phyloP scores from a whole-genome alignment of 2,329 filamentous ascomycete genomes.

The Aspergillus eucalypticola region DNA sequence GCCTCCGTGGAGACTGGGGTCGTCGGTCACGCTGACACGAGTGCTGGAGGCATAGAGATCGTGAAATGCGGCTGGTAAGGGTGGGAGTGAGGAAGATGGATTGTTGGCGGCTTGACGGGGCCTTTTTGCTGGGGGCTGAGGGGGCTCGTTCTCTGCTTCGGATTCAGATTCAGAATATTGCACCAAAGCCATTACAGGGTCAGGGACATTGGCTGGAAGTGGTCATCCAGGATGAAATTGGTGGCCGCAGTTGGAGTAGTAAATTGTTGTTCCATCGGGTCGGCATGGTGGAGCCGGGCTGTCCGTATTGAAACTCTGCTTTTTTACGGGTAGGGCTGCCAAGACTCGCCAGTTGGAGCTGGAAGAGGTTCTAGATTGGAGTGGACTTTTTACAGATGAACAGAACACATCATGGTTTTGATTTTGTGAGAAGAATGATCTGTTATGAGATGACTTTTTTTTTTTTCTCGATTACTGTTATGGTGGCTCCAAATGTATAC shows the following conservation, averaged over 20 bases:
- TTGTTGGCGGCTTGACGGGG: conserved; percentile 15
- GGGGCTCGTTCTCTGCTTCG: conserved; percentile 31
- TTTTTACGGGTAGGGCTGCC: not conserved
- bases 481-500: no score
- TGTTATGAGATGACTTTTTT: no score
- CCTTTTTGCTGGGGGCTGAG: conserved; percentile 28
- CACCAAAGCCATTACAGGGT: conserved; percentile 59
- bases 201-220: not conserved
- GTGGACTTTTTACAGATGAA: not conserved
- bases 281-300: not conserved
- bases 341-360: not conserved
- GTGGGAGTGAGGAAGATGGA: conserved; percentile 56
- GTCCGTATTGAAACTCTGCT: not conserved
- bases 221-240: not conserved
- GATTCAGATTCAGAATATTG: conserved; percentile 59
- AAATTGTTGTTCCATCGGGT: not conserved
- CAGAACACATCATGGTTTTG: not conserved
- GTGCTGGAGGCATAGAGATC: conserved; percentile 85
- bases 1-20: conserved; percentile 81
- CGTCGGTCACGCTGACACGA: conserved; percentile 74
- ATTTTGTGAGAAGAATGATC: no score
- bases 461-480: no score
- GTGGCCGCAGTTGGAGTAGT: not conserved
- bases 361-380: not conserved
- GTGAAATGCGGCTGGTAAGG: conserved; percentile 77